Evolutionary conservation across 108 stramenopile species (phyloP).

Genomic region (Craspedostauros australis): DNA sequence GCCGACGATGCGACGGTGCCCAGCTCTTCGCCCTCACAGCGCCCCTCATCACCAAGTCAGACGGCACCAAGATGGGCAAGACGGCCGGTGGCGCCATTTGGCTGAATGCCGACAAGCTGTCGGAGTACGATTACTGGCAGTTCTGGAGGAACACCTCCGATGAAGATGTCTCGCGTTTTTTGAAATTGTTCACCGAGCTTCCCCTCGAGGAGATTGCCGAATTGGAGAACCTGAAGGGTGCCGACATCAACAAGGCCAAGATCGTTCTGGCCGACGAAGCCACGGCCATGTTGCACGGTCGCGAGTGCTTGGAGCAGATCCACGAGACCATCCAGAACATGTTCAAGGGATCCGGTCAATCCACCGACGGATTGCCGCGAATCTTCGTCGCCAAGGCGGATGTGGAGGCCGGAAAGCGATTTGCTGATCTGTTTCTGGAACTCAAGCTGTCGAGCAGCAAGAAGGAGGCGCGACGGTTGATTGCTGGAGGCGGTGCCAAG

Average conservation of each 20-base stretch:
- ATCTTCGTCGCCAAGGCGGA: conserved; percentile 44
- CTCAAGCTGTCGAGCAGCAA: conserved; percentile 80
- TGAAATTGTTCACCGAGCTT: conserved; percentile 93
- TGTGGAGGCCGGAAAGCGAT: conserved; percentile 35
- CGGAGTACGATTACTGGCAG: conserved; percentile 98
- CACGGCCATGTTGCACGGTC: conserved; percentile 89
- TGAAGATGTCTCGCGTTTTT: conserved; percentile 88
- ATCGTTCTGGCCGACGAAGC: conserved; percentile 93
- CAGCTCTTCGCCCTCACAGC: conserved; percentile 94
- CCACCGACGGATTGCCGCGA: conserved; percentile 60
- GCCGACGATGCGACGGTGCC: conserved; percentile 72
- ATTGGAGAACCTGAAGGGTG: conserved; percentile 58
- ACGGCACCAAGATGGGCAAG: conserved; percentile 99
- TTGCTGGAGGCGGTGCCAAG: conserved; percentile 87
- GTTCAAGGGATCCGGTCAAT: conserved; percentile 51
- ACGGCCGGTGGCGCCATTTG: conserved; percentile 95
- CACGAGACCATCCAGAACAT: conserved; percentile 83
- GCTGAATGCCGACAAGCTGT: conserved; percentile 87
- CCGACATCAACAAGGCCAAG: conserved; percentile 91
- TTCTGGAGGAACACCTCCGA: conserved; percentile 97
- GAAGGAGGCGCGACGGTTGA: conserved; percentile 91
- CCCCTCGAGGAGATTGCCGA: conserved; percentile 76
- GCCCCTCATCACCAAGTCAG: conserved; percentile 93
- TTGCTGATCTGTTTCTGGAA: conserved; percentile 83
- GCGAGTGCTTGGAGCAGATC: conserved; percentile 72